Conservation (phyloP, 2,329 filamentous ascomycete genomes). For the Juglanconis sp. region DNA sequence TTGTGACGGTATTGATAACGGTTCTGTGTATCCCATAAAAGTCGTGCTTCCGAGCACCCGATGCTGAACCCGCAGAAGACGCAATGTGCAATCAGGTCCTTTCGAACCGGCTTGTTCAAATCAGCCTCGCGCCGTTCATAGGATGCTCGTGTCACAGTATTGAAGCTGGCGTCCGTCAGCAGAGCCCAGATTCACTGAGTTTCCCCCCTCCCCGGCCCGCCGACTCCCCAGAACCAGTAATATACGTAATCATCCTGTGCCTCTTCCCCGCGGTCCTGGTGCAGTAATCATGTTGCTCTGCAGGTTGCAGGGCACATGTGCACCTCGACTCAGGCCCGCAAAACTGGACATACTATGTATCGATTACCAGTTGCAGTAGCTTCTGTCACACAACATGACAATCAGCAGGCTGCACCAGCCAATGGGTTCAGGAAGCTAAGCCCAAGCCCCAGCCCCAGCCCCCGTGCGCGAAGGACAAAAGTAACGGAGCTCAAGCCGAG, state of each 20-base stretch:
- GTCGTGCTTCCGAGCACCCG: not conserved
- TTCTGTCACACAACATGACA: slow-evolving; percentile 1
- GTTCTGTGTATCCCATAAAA: not conserved
- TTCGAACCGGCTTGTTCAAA: not conserved
- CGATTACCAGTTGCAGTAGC: not conserved
- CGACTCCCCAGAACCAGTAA: not conserved
- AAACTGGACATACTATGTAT: not conserved
- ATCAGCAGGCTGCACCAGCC: not conserved
- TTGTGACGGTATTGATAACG: not conserved
- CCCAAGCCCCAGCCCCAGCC: not conserved
- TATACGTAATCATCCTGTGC: not conserved
- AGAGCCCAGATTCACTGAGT: not conserved
- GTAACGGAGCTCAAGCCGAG: not conserved
- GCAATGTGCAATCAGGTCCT: not conserved
- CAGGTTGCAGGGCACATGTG: not conserved
- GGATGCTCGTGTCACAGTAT: not conserved
- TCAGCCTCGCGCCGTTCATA: not conserved
- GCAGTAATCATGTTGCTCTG: not conserved
- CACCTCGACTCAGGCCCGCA: not conserved
- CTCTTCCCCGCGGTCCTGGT: slow-evolving; percentile 1
- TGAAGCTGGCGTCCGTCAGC: not conserved
- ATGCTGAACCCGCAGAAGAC: too few relatives aligned
- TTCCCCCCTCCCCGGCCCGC: not conserved
- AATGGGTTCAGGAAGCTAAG: not conserved
- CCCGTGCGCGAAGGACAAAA: not conserved